These are phyloP conservation scores for Ascomycota sp. DNA, from an alignment of 2,329 filamentous ascomycete species.

Conservation along the genomic window DNA sequence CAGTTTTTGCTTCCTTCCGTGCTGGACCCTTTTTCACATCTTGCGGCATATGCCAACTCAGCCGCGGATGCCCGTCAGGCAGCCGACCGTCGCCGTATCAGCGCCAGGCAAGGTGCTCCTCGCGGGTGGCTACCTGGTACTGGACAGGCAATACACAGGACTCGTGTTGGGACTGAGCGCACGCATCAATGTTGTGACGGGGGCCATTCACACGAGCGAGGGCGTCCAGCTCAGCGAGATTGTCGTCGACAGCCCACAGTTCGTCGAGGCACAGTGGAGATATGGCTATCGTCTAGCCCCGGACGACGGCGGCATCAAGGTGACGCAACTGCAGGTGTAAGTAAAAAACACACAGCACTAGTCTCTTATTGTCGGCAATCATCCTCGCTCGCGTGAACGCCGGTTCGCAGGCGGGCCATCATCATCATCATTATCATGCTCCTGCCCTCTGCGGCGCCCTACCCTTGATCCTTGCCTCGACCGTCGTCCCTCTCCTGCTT, in stretches of 20 bases:
- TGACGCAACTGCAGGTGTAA: conserved; percentile 60
- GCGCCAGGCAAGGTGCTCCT: conserved; percentile 91
- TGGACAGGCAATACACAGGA: conserved; percentile 69
- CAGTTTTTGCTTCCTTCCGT: too few species aligned
- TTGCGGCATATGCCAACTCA: too few species aligned
- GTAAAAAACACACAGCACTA: conserved; percentile 12
- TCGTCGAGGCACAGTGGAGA: conserved; percentile 65
- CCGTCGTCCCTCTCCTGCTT: too few species aligned
- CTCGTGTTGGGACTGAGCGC: conserved; percentile 46
- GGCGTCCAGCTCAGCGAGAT: conserved; percentile 49
- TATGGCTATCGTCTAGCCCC: conserved; percentile 54
- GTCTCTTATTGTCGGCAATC: too few species aligned
- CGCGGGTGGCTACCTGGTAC: conserved; percentile 81
- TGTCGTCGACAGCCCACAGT: conserved; percentile 78
- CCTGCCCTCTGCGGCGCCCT: too few species aligned
- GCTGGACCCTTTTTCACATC: too few species aligned
- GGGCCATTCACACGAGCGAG: conserved; percentile 32
- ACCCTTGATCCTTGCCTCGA: too few species aligned
- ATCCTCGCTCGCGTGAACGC: too few species aligned
- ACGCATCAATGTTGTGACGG: conserved; percentile 41
- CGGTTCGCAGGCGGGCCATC: too few species aligned
- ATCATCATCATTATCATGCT: too few species aligned
- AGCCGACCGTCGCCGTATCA: conserved; percentile 40
- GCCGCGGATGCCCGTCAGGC: too few species aligned
- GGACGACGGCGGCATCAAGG: conserved; percentile 55